Percentiles rank a stretch among this genome's conserved stretches.
Evolutionary conservation across 768 basidiomycete genomes (phyloP).

Genomic region (Thelephora aurantiotincta): DNA sequence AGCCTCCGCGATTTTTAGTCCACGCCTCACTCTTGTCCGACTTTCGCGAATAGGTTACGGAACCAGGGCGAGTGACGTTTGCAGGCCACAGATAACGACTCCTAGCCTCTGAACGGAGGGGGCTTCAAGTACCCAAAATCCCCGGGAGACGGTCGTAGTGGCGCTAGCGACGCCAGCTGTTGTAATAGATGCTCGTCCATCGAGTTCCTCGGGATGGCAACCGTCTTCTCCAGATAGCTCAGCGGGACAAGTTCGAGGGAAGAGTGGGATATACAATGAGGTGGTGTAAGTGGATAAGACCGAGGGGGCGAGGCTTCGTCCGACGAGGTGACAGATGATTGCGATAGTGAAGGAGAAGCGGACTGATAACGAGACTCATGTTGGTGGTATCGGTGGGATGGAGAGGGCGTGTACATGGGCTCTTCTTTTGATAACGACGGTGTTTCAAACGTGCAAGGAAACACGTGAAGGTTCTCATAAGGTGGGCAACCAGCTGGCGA

Average conservation of each 20-base stretch:
- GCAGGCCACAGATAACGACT: too few relatives aligned
- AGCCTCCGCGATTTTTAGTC: too few relatives aligned
- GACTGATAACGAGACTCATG: slow-evolving; percentile 9
- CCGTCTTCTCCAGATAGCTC: slow-evolving; percentile 40
- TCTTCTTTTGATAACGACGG: neutral
- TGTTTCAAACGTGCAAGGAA: slow-evolving; percentile 6
- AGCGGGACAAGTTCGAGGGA: slow-evolving; percentile 39
- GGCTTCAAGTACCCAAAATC: neutral
- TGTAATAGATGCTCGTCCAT: slow-evolving; percentile 50
- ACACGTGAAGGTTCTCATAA: slow-evolving; percentile 4
- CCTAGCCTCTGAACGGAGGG: neutral
- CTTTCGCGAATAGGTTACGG: too few relatives aligned
- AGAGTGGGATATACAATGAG: slow-evolving; percentile 3
- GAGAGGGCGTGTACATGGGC: neutral
- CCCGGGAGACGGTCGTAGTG: neutral
- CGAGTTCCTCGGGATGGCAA: slow-evolving; percentile 45
- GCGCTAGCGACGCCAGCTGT: slow-evolving; percentile 22
- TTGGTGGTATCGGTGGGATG: slow-evolving; percentile 3
- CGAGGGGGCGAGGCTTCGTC: slow-evolving; percentile 9
- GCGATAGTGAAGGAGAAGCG: slow-evolving; percentile 14
- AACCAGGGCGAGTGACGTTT: too few relatives aligned
- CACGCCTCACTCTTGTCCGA: too few relatives aligned
- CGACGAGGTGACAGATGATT: slow-evolving; percentile 11
- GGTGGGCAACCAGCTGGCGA: neutral
- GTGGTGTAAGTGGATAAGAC: slow-evolving; percentile 2